Percentiles rank a stretch among this genome's conserved stretches.
Conservation (phyloP, 805 yeast genomes). For the Teunomyces barrocoloradensis region DNA sequence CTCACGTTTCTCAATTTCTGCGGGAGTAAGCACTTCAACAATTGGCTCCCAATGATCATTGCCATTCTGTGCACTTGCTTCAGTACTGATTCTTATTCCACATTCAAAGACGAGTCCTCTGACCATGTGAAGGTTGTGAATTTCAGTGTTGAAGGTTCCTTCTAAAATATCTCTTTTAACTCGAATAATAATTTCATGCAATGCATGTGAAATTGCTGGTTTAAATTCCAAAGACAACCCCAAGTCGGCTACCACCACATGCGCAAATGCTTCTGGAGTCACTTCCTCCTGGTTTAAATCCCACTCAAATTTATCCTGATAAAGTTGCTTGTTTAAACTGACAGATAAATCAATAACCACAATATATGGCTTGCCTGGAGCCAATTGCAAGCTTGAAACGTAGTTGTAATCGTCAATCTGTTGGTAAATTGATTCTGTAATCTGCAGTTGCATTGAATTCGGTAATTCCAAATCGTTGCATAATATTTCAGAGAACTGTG, state of each 20-base stretch:
- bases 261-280: slow-evolving; percentile 84
- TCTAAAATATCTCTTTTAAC: slow-evolving; percentile 82
- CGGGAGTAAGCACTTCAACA: slow-evolving; percentile 80
- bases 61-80: slow-evolving; percentile 69
- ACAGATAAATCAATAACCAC: slow-evolving; percentile 80
- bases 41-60: slow-evolving; percentile 88
- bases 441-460: slow-evolving; percentile 55
- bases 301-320: slow-evolving; percentile 95
- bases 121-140: slow-evolving; percentile 41
- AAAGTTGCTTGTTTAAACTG: slow-evolving; percentile 76
- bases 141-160: slow-evolving; percentile 40
- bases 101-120: slow-evolving; percentile 44
- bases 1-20: slow-evolving; percentile 93
- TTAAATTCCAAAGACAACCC: slow-evolving; percentile 83
- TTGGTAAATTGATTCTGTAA: slow-evolving; percentile 68
- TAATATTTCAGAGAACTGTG: slow-evolving; percentile 68
- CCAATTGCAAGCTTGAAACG: slow-evolving; percentile 62
- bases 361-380: slow-evolving; percentile 39
- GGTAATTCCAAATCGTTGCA: slow-evolving; percentile 85
- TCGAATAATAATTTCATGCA: slow-evolving; percentile 75
- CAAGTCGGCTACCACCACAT: slow-evolving; percentile 75
- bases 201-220: slow-evolving; percentile 83
- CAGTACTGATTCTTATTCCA: slow-evolving; percentile 41
- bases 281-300: slow-evolving; percentile 55
- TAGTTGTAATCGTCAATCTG: slow-evolving; percentile 77